These are phyloP conservation scores for Erysiphe pulchra DNA, from an alignment of 2,329 filamentous ascomycete species.

Conservation along the genomic window DNA sequence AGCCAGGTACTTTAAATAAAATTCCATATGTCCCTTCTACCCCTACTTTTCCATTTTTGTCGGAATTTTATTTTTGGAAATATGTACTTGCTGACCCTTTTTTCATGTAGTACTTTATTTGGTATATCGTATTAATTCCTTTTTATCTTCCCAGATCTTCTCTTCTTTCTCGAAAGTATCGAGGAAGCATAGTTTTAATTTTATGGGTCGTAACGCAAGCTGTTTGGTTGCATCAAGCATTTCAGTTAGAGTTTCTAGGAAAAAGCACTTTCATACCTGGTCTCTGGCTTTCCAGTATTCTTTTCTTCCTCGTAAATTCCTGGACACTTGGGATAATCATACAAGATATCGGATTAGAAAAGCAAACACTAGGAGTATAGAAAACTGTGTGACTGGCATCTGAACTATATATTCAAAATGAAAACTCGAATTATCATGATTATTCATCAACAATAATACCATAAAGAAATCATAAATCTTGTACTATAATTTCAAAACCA, in stretches of 20 bases:
- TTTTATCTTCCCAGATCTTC: slow-evolving; percentile 69
- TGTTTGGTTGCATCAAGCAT: slow-evolving; percentile 52
- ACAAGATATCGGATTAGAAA: slow-evolving; percentile 23
- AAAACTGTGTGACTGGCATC: too few species aligned
- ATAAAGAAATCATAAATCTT: too few species aligned
- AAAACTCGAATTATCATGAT: too few species aligned
- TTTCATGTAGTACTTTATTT: slow-evolving; percentile 61
- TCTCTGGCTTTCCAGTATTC: slow-evolving; percentile 47
- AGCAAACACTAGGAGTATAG: too few species aligned
- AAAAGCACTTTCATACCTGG: slow-evolving; percentile 64
- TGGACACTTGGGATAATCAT: slow-evolving; percentile 72
- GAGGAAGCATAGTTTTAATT: slow-evolving; percentile 37
- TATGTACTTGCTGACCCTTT: background rate
- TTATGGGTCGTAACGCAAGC: slow-evolving; percentile 59
- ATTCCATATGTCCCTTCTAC: background rate
- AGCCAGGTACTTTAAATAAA: slow-evolving; percentile 42
- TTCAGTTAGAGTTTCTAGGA: slow-evolving; percentile 54
- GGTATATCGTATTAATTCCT: slow-evolving; percentile 87
- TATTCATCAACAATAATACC: too few species aligned
- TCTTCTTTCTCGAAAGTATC: slow-evolving; percentile 29
- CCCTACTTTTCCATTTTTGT: background rate
- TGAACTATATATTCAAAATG: too few species aligned
- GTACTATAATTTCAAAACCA: too few species aligned
- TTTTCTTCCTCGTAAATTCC: slow-evolving; percentile 66
- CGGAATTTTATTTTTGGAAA: too few species aligned